Percentiles rank a stretch among this genome's conserved stretches.
These are phyloP conservation scores for Colletotrichum musae DNA, from an alignment of 2,329 filamentous ascomycete species.

Conservation along the genomic window DNA sequence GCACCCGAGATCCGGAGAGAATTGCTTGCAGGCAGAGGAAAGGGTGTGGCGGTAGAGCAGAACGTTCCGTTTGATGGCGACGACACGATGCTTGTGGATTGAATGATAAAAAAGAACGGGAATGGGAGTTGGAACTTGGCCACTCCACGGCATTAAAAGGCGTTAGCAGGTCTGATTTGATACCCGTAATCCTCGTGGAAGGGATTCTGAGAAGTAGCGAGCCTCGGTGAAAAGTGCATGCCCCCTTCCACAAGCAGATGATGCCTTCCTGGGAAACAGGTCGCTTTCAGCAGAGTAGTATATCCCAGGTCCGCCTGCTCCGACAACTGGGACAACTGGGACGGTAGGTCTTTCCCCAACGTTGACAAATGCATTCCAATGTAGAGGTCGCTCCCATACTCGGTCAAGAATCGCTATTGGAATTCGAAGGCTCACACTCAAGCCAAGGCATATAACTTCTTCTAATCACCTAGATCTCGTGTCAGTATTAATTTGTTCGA, in stretches of 20 bases:
- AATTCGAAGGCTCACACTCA: too few species aligned
- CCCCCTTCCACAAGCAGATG: background rate
- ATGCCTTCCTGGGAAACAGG: background rate
- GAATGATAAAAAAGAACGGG: conserved; percentile 43
- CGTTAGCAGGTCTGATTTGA: conserved; percentile 43
- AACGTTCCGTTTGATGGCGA: conserved; percentile 77
- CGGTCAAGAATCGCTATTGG: too few species aligned
- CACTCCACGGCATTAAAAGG: conserved; percentile 39
- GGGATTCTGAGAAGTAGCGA: conserved; percentile 36
- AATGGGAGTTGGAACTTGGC: conserved; percentile 38
- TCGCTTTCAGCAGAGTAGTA: too few species aligned
- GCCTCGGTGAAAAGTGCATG: too few species aligned
- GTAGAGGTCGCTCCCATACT: too few species aligned
- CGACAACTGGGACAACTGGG: too few species aligned
- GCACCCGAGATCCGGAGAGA: conserved; percentile 93
- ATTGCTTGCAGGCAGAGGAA: conserved; percentile 86
- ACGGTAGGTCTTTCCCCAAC: too few species aligned
- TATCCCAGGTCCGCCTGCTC: too few species aligned
- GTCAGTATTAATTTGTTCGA: too few species aligned
- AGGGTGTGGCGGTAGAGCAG: conserved; percentile 80
- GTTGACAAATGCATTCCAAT: too few species aligned
- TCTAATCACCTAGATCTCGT: too few species aligned
- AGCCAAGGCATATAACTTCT: too few species aligned
- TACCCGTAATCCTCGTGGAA: conserved; percentile 42
- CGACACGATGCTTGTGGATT: conserved; percentile 89